Evolutionary conservation across 2,329 filamentous ascomycete species (phyloP).

Genomic region (Clathrospora elynae): DNA sequence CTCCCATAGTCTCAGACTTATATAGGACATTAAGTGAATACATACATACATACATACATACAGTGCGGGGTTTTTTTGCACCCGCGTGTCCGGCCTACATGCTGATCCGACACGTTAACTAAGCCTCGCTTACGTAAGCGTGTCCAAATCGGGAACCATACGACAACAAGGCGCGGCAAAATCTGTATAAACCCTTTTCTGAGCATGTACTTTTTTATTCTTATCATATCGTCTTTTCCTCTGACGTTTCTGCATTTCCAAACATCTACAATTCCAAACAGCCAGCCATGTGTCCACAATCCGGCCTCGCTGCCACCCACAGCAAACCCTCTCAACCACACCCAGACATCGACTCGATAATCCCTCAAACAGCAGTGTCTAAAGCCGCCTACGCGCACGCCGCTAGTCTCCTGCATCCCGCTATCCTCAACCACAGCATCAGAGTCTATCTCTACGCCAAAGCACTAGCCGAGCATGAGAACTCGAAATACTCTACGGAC

Average conservation of each 20-base stretch:
- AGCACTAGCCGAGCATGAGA: constrained; percentile 33
- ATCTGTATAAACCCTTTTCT: no score
- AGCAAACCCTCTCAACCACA: not conserved
- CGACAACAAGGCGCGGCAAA: constrained; percentile 1
- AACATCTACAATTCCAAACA: not conserved
- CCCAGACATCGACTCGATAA: constrained; percentile 16
- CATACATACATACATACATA: no score
- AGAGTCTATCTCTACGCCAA: constrained; percentile 69
- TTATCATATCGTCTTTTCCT: not conserved
- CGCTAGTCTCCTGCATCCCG: constrained; percentile 54
- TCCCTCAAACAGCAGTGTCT: constrained; percentile 57
- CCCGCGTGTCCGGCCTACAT: no score
- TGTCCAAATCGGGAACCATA: constrained; percentile 4
- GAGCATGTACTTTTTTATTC: no score
- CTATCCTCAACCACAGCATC: constrained; percentile 73
- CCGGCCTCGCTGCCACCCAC: constrained; percentile 9
- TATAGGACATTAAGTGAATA: no score
- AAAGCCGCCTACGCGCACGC: constrained; percentile 56
- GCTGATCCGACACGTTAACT: no score
- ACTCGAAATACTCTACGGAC: constrained; percentile 27
- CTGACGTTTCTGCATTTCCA: not conserved
- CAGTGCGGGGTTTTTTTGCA: no score
- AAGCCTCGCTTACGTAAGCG: constrained; percentile 7
- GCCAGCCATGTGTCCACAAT: constrained; percentile 28
- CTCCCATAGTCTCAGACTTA: no score